phyloP scores from a whole-genome alignment of 2,329 filamentous ascomycete species.

The Epichloe gansuensis region DNA sequence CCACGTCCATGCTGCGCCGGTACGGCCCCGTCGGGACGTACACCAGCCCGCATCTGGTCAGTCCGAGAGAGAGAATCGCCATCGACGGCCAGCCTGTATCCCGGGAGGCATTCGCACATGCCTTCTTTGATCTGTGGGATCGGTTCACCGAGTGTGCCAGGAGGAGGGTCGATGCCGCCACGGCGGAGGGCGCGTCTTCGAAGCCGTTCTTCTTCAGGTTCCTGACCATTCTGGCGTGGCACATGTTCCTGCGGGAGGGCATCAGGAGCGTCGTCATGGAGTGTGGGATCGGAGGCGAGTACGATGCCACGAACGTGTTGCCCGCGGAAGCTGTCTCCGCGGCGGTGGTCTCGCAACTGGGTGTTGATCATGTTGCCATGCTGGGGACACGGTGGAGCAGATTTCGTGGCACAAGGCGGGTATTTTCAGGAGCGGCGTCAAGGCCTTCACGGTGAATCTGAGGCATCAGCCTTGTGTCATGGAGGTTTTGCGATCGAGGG shows the following conservation, averaged over 20 bases:
- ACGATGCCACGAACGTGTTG: conserved; percentile 84
- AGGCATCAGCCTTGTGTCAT: conserved; percentile 23
- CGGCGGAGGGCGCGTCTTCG: conserved; percentile 40
- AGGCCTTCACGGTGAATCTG: conserved; percentile 22
- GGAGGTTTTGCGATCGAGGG: conserved; percentile 46
- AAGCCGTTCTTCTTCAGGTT: conserved; percentile 93
- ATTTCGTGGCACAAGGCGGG: conserved; percentile 90
- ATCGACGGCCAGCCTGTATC: conserved; percentile 62
- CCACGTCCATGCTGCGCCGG: conserved; percentile 60
- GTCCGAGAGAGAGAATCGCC: conserved; percentile 73
- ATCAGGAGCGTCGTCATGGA: conserved; percentile 75
- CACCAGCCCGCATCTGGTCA: conserved; percentile 75
- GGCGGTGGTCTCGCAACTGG: conserved; percentile 65
- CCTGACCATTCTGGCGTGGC: conserved; percentile 77
- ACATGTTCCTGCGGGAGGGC: conserved; percentile 65
- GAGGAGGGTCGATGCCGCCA: conserved; percentile 23
- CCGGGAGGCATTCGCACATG: conserved; percentile 55
- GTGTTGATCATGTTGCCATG: conserved; percentile 75
- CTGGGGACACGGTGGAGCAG: conserved; percentile 62
- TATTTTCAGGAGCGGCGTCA: conserved; percentile 57
- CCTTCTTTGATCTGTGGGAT: conserved; percentile 82
- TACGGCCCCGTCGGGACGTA: conserved; percentile 55
- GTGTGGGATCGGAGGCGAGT: conserved; percentile 88
- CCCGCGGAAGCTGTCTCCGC: conserved; percentile 49
- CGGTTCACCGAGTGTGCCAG: conserved; percentile 30